Conservation (phyloP, 257 asterid species). For the Solanum pennellii region DNA sequence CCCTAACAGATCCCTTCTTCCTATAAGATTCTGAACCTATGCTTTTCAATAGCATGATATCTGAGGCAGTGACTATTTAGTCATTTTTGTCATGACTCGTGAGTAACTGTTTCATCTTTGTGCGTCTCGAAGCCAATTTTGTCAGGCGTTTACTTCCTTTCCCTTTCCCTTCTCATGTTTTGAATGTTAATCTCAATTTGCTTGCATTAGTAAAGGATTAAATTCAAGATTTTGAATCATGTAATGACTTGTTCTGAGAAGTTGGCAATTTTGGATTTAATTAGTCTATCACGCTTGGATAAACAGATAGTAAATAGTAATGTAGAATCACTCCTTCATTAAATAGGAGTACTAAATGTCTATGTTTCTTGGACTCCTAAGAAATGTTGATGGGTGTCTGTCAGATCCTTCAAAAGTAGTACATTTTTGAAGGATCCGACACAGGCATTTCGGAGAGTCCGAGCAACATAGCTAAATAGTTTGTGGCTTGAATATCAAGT, state of each 20-base stretch:
- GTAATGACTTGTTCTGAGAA: background rate
- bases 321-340: background rate
- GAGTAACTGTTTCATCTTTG: background rate
- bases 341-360: background rate
- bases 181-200: background rate
- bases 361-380: background rate
- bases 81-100: background rate
- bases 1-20: background rate
- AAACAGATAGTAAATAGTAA: background rate
- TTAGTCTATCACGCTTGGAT: background rate
- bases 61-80: background rate
- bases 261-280: background rate
- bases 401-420: background rate
- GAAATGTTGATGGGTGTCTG: background rate
- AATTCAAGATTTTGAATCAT: background rate
- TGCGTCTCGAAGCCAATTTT: background rate
- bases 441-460: background rate
- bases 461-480: background rate
- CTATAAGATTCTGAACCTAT: background rate
- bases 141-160: background rate
- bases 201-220: background rate
- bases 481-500: background rate
- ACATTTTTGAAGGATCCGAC: background rate
- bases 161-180: background rate
- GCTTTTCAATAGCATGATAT: background rate